Evolutionary conservation across 495 filamentous ascomycete species (phyloP), one percentile per base, ranked within the genome.

Genomic region (Thermochaetoides thermophila): DNA sequence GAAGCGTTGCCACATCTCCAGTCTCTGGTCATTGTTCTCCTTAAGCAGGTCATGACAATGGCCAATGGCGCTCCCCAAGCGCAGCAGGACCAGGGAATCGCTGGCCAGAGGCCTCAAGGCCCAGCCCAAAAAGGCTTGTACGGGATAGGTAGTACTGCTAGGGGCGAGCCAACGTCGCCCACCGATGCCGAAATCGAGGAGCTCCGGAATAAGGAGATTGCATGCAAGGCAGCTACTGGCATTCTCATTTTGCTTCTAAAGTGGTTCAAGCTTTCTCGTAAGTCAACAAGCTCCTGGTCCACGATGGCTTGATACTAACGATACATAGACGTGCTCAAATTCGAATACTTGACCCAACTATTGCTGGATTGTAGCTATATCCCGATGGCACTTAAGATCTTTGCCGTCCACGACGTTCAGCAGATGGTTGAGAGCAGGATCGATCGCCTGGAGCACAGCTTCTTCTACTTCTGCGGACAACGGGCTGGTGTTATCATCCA

Each of bases 261-360:
- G 58, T 97, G 89, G 89, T 83, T 96, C 50, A 91, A 94, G 53
- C 64, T 87, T 41, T 93, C 84, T 39, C 87, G 86, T 93, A 59
- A 60, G 82, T n/a, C n/a, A n/a, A n/a, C n/a, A n/a, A n/a, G n/a
- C n/a, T n/a, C n/a, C n/a, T n/a, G n/a, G n/a, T n/a, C n/a, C n/a
- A n/a, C n/a, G n/a, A n/a, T n/a, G n/a, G n/a, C n/a, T n/a, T n/a
- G n/a, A n/a, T n/a, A n/a, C n/a, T n/a, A n/a, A n/a, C n/a, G n/a
- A n/a, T n/a, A n/a, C n/a, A n/a, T n/a, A 93, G 87, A 97, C 48
- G 71, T 97, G 26, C 60, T 97, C 39, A 93, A 93, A 51, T 94
- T 86, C 41, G 89, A 97, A 56, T 96, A 95, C 48, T 60, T 97
- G 45, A 84, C 84, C 0, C 91, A 96, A 53, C 69, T 97, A 0